Conservation (phyloP, 768 basidiomycete species). For the Russula vinacea region DNA sequence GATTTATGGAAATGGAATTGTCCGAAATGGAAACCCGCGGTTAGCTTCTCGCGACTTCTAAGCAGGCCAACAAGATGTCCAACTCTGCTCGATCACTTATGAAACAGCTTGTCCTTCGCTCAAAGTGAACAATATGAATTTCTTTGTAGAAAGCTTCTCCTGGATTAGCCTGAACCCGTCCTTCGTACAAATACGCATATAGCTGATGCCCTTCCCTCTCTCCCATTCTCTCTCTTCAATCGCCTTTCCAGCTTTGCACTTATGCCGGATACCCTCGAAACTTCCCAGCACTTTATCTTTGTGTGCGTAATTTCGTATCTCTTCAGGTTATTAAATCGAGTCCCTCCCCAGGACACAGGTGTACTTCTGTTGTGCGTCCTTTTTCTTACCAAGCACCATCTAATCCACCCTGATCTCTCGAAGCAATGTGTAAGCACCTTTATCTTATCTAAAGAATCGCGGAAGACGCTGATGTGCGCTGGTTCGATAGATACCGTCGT, state of each 20-base stretch:
- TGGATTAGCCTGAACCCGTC: not conserved
- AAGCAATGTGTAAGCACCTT: slow-evolving; percentile 55
- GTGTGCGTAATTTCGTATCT: slow-evolving; percentile 42
- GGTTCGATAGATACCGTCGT: slow-evolving; percentile 63
- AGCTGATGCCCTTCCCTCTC: not conserved
- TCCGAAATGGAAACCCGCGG: slow-evolving; percentile 5
- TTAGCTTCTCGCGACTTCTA: slow-evolving; percentile 14
- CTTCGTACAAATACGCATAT: slow-evolving; percentile 22
- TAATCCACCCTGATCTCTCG: slow-evolving; percentile 34
- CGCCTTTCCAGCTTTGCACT: slow-evolving; percentile 1
- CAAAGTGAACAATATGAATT: slow-evolving; percentile 3
- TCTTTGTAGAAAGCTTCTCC: slow-evolving; percentile 15
- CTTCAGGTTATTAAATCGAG: not conserved
- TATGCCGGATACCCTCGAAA: slow-evolving; percentile 50
- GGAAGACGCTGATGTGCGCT: not conserved
- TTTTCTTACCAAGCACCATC: slow-evolving; percentile 28
- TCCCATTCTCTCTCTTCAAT: not conserved
- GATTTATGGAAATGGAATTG: not conserved
- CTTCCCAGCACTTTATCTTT: slow-evolving; percentile 74
- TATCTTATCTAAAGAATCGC: slow-evolving; percentile 1
- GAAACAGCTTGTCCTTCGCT: slow-evolving; percentile 3
- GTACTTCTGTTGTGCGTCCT: slow-evolving; percentile 77
- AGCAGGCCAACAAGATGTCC: slow-evolving; percentile 11
- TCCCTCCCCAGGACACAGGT: slow-evolving; percentile 51
- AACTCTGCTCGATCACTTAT: slow-evolving; percentile 7